Evolutionary conservation across 1,284 basidiomycete species (phyloP), one percentile per base, ranked within the genome.

Genomic region (Ceratobasidium theobromae): DNA sequence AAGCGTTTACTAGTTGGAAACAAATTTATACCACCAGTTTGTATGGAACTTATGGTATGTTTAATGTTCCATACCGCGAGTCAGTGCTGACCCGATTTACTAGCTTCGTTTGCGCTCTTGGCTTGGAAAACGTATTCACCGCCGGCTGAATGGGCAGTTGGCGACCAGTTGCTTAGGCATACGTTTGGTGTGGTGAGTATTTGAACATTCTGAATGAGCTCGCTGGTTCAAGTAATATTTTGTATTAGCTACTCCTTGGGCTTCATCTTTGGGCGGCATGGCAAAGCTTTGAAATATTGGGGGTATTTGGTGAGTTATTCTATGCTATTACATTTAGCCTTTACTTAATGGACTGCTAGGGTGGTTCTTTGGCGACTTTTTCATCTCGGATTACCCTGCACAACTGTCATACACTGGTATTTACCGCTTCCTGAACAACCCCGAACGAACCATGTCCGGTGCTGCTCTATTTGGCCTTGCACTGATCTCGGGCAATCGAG

Each of bases 301-400:
- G 96, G 4, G 85, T 91, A 49, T 97, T 97, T 74, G 93, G 90
- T 89, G 72, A 60, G 79, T 67, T 23, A 9, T 30, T 38, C 55
- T n/a, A 16, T 27, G 9, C 53, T 3, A n/a, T 1, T 27, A 40
- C 43, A 18, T 28, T 33, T n/a, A 18, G 4, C 2, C n/a, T n/a
- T n/a, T n/a, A 32, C 1, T 25, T 33, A 33, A 12, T 53, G 18
- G 16, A 18, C 32, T 21, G 23, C 4, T 41, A 92, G 91, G 95
- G 18, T 98, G 95, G 95, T 94, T 96, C 78, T 98, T 95, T 72
- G 93, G 93, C 23, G 96, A 99, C 77, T 99, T 99, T 78, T 99
- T 98, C 82, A 89, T 98, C 75, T 87, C 93, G 71, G 91, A 94
- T 71, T 96, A 93, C 75, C 94, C 96, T 1, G 80, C 91, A 1